These are phyloP conservation scores for Venturia aucupariae DNA, from an alignment of 2,329 filamentous ascomycete species.

Conservation along the genomic window DNA sequence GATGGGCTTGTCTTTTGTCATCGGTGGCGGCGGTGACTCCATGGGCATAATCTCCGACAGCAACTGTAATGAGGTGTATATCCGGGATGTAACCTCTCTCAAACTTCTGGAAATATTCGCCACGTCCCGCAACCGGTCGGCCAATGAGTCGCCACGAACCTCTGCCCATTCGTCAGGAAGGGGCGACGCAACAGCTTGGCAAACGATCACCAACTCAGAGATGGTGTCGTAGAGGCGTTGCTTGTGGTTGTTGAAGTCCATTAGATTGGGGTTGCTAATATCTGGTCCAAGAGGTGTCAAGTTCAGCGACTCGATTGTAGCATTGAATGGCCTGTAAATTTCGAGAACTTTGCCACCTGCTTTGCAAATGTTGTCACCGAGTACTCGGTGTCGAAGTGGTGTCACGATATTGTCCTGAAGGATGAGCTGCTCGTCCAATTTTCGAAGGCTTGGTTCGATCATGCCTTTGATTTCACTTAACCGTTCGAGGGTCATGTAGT, in stretches of 20 bases:
- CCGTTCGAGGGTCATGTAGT: constrained; percentile 67
- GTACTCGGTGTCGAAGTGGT: constrained; percentile 63
- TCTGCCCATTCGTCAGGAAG: constrained; percentile 94
- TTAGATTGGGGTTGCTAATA: constrained; percentile 74
- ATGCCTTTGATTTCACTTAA: constrained; percentile 79
- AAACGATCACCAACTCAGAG: constrained; percentile 77
- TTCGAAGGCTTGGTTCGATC: constrained; percentile 75
- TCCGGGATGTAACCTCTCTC: constrained; percentile 77
- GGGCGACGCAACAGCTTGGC: constrained; percentile 85
- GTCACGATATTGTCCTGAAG: constrained; percentile 75
- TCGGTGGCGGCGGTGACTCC: constrained; percentile 1
- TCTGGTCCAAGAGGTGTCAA: constrained; percentile 67
- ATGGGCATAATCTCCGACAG: constrained; percentile 64
- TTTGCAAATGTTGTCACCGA: constrained; percentile 74
- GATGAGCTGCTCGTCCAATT: constrained; percentile 74
- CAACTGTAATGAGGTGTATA: constrained; percentile 79
- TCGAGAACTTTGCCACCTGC: constrained; percentile 75
- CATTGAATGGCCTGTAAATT: constrained; percentile 81
- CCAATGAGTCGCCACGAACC: constrained; percentile 78
- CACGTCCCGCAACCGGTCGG: constrained; percentile 75
- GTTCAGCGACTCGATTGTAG: constrained; percentile 85
- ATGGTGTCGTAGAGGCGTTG: constrained; percentile 90
- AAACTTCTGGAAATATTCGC: constrained; percentile 68
- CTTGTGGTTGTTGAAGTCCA: constrained; percentile 83
- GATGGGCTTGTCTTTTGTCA: constrained; percentile 6